Evolutionary conservation across 192 early-diverging fungal species (phyloP), one percentile per base, ranked within the genome.

Genomic region (Mortierella hygrophila): DNA sequence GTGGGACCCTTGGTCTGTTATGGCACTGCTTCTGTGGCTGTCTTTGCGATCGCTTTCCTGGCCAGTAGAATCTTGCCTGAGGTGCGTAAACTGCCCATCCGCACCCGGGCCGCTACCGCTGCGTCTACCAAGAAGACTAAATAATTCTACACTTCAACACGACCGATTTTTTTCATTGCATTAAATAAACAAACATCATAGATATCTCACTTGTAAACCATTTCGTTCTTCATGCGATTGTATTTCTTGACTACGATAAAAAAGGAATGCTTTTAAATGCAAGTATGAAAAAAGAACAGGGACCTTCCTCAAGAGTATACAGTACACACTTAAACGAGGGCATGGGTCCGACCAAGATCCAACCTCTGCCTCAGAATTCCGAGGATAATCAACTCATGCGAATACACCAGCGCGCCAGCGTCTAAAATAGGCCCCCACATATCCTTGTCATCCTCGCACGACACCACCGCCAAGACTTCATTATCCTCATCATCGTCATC

Each of bases 1-100:
- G 81, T 89, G 0, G 96, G 96, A 29, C 93, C 94, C 4, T 71
- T 88, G 32, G 80, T 81, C 2, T 94, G 93, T 77, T 97, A 97
- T 78, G 76, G 88, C 0, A 74, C 89, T 20, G 96, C 94, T 9
- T 77, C 95, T 0, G 60, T 90, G 0, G 88, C 89, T 0, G 91
- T 97, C 44, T 74, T 88, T 16, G 78, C 69, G 0, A 85, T 95
- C 29, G 72, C 89, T 0, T 2, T 87, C 7, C 23, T 82, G 1
- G 68, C 85, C 2, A 65, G 80, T 63, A 75, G 79, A 40, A 81
- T 80, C 52, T 74, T 86, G 42, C 84, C 84, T n/a, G 84, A 86
- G 57, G 84, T 86, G 29, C 79, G 84, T 11, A 86, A 81, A 42
- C 32, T 86, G 6, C 84, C 84, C 4, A 80, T 86, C 75, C 65